Evolutionary conservation across 495 filamentous ascomycete species (phyloP), one percentile per base, ranked within the genome.

Genomic region (Talaromyces ruber): DNA sequence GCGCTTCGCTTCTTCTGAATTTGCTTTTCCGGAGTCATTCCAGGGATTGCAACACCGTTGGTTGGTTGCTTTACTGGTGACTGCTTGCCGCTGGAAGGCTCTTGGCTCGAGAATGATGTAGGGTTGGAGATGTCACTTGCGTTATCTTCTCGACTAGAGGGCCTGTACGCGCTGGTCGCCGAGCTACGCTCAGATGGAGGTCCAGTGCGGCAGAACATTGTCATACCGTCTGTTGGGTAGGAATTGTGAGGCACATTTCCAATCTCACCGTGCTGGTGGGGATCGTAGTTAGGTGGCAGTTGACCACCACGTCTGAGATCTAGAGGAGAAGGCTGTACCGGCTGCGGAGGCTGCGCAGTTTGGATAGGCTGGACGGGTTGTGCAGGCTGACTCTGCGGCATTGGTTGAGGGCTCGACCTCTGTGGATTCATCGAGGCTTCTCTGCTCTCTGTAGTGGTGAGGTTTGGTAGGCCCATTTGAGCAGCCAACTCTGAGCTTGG

Each of bases 221-320:
- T 98, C 95, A 98, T 98, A 32, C 94, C 95, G 71, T 99, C 94
- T 67, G 90, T 85, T 4, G 93, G 94, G 69, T 96, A 97, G 21
- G 92, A 90, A 65, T 98, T 96, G 69, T 97, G 92, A 34, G 93
- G 93, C 16, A 96, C 82, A 25, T 82, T 73, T 2, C 85, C 76
- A 60, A 90, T 84, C 62, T 89, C 84, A 26, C 82, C 82, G 62
- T 88, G 83, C 64, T 88, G 83, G 37, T 71, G 73, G n/a, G 75
- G 76, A 45, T 82, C 77, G 54, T 80, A 79, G 63, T 82, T 79
- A 9, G 78, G 78, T 26, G 78, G 78, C 22, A 70, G 65, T 18
- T 83, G 76, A 54, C 74, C 78, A 45, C 78, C 80, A 39, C 80
- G 76, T 52, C 80, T 77, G 57, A 81, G 71, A 59, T 82, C 79